Evolutionary conservation across 73 alveolate genomes (phyloP), one percentile per base, ranked within the genome.

Genomic region (Tetrahymena borealis): DNA sequence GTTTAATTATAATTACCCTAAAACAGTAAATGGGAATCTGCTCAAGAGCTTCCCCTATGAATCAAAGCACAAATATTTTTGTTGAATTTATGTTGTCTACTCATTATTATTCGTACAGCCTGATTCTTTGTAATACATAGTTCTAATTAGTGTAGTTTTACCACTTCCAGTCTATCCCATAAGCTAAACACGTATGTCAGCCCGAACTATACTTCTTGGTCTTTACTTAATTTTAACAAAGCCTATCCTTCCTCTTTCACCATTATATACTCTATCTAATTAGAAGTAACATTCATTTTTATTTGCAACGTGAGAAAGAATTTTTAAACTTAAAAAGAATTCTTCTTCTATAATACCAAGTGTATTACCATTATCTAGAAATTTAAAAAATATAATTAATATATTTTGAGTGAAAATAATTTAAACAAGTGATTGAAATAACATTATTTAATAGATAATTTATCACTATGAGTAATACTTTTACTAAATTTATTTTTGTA

Each of bases 151-250:
- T 18, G 85, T 60, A 20, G 85, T 60, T 60, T 60, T 60, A 60
- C 85, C 85, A 60, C 85, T 60, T 60, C 85, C 85, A 60, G 85
- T 60, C 35, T 60, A n/a, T 24, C 85, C 85, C 85, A 60, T 60
- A 24, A 60, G 13, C 32, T 60, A 60, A 13, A 60, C 28, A 18
- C 85, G 85, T 24, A 60, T 60, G 28, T 60, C 85, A 10, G 85
- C 85, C 35, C 85, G 20, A 9, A 60, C 38, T 24, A 60, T 35
- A 28, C 85, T 60, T 60, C 85, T 60, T 60, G 85, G 85, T 9
- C 85, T 60, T 60, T 60, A 60, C 9, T 60, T 60, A 60, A 60
- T 60, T 60, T 60, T 60, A 6, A 60, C 85, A 60, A 60, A 60
- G n/a, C 85, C 85, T 60, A 60, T 60, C 10, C 33, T 2, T 9